Conservation (phyloP, 2,329 filamentous ascomycete species). For the Pestalotiopsis sp. region DNA sequence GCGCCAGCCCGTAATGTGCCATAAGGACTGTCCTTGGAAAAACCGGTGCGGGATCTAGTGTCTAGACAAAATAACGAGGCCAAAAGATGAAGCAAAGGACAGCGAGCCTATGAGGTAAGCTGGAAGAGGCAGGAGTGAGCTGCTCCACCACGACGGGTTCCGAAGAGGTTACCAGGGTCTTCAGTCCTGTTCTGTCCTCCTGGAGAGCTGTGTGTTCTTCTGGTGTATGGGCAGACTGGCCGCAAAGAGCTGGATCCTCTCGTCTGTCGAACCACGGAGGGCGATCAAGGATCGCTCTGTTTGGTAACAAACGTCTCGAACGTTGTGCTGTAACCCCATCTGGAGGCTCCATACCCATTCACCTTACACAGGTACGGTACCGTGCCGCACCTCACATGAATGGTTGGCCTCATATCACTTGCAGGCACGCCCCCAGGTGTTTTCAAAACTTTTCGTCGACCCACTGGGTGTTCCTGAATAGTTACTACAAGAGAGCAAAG, state of each 20-base stretch:
- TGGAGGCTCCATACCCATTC: not conserved
- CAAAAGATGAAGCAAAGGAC: not conserved
- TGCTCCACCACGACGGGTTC: conserved; percentile 1
- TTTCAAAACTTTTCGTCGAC: not conserved
- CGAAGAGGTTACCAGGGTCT: not conserved
- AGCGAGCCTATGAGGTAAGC: not conserved
- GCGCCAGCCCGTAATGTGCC: not conserved
- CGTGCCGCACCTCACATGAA: not conserved
- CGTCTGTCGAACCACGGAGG: conserved; percentile 5
- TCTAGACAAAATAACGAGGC: not conserved
- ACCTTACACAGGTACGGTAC: not conserved
- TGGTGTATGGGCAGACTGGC: not conserved
- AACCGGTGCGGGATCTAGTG: not conserved
- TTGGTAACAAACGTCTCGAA: conserved; percentile 16
- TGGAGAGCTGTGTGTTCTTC: not conserved
- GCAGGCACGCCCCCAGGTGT: not conserved
- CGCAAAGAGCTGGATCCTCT: not conserved
- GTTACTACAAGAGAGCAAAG: not conserved
- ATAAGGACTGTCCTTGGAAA: not conserved
- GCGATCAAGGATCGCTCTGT: conserved; percentile 14
- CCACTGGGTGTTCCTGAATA: not conserved
- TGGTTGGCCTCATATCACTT: not conserved
- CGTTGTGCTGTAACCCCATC: conserved; percentile 13
- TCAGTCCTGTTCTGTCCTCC: not conserved
- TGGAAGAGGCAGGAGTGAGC: conserved; percentile 6